phyloP scores from a whole-genome alignment of 306 rosid species.

The Gastrolobium villosum region DNA sequence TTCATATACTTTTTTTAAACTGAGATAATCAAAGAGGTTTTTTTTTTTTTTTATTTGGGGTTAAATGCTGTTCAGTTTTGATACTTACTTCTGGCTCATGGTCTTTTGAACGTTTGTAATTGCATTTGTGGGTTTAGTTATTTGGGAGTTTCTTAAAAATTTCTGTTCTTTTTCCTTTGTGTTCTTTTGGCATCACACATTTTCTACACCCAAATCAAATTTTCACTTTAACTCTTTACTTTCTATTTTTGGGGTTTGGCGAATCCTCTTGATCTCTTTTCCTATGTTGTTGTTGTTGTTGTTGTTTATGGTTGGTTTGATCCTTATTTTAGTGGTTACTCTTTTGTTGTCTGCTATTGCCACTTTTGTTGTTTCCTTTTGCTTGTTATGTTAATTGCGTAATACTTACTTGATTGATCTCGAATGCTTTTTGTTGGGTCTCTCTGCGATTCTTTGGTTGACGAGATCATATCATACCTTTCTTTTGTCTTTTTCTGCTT shows the following conservation, averaged over 20 bases:
- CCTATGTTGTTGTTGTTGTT: not conserved
- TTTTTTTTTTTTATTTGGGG: not conserved
- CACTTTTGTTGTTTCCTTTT: slow-evolving; percentile 41
- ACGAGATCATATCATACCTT: slow-evolving; percentile 60
- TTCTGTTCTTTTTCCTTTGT: not conserved
- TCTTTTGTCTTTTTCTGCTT: slow-evolving; percentile 76
- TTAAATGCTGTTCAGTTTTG: not conserved
- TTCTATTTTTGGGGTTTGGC: slow-evolving; percentile 7
- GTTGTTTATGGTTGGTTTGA: slow-evolving; percentile 9
- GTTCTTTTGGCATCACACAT: not conserved
- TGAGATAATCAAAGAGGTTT: not conserved
- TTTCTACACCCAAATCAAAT: slow-evolving; percentile 10
- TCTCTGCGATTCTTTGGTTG: slow-evolving; percentile 54
- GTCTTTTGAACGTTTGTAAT: slow-evolving; percentile 1
- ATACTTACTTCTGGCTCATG: not conserved
- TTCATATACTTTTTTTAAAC: not conserved
- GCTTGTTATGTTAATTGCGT: slow-evolving; percentile 51
- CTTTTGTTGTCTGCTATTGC: slow-evolving; percentile 22
- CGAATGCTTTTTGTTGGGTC: slow-evolving; percentile 41
- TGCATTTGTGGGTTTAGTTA: not conserved
- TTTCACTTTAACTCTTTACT: not conserved
- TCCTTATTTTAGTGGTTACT: slow-evolving; percentile 22
- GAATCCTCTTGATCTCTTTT: slow-evolving; percentile 28
- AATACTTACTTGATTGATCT: slow-evolving; percentile 52
- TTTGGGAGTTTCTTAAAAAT: not conserved